Base-by-base conservation (phyloP, 73 alveolate genomes). In the Tetrahymena elliotti region DNA sequence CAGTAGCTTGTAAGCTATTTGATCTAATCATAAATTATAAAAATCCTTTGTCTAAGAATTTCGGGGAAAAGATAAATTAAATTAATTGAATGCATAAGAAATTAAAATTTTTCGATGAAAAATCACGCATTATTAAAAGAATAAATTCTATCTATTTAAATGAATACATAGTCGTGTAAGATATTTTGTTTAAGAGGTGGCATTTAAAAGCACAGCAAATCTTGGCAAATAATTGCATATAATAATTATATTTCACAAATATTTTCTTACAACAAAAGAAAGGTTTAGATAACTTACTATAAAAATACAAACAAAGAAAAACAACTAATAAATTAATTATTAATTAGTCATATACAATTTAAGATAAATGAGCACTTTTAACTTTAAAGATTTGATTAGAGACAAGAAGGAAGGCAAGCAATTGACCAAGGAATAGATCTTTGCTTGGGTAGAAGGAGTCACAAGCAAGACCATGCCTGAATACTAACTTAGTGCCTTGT, bases 361-460 rank as follows among this genome's bases (percentile, higher is more conserved):
- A 7, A 27, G n/a, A 68, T 2, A 68, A 68, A 68, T 68, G 88
- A 68, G 88, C 88, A 47, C 82, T 47, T 68, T 68, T 31, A 68
- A 68, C 36, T 68, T 22, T 36, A 68, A 68, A n/a, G 88, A 68
- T 31, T 68, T 84, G 53, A 84, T 84, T 35, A 38, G 68, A 39
- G 68, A 84, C 37, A 96, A 96, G 96, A 93, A 93, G 41, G 98
- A 96, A 54, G 94, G 94, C n/a, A 95, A 95, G 93, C 93, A 94
- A 16, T 53, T 96, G 83, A 54, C 97, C 39, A 94, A 96, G 93
- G 97, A 94, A 27, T 96, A 96, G 93, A 96, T 96, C 35, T 94
- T 93, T 37, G 84, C 93, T 53, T 96, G 94, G 83, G 94, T 96
- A 11, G 96, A 38, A n/a, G 93, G 84, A 34, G 94, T 93, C 84